phyloP scores from a whole-genome alignment of 148 eudicot genomes.

The Silene conica region DNA sequence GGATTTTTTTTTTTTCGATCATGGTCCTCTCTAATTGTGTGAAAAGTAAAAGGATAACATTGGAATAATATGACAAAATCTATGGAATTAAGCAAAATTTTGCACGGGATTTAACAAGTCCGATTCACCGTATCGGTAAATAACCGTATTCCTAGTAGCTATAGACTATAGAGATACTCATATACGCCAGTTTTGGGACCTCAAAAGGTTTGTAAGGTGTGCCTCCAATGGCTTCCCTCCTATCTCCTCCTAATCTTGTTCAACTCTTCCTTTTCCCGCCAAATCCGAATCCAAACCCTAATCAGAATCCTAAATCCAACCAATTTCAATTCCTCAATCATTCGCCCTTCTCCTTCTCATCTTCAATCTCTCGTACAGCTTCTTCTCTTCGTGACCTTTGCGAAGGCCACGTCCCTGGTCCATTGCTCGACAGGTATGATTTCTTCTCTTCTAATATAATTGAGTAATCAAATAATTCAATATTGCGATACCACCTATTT shows the following conservation, averaged over 20 bases:
- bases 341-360: neutral
- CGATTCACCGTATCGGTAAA: no score
- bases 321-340: neutral
- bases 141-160: no score
- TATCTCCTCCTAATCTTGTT: conserved; percentile 17
- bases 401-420: conserved; percentile 68
- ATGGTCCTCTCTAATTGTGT: no score
- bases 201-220: neutral
- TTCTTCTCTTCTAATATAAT: neutral
- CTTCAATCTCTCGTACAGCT: neutral
- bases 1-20: no score
- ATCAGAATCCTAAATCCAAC: neutral
- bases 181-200: no score
- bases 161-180: no score
- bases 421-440: conserved; percentile 48
- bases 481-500: no score
- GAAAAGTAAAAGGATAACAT: no score
- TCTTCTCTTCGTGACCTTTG: conserved; percentile 57
- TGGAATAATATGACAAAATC: no score
- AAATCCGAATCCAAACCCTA: conserved; percentile 11
- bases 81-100: no score
- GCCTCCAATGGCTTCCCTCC: conserved; percentile 19
- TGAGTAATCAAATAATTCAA: no score
- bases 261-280: conserved; percentile 10
- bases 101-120: no score